A percentile compares a stretch with the other conserved stretches of the same genome.
Evolutionary conservation across 2,329 filamentous ascomycete species (phyloP).

Genomic region (Fusarium sp.): DNA sequence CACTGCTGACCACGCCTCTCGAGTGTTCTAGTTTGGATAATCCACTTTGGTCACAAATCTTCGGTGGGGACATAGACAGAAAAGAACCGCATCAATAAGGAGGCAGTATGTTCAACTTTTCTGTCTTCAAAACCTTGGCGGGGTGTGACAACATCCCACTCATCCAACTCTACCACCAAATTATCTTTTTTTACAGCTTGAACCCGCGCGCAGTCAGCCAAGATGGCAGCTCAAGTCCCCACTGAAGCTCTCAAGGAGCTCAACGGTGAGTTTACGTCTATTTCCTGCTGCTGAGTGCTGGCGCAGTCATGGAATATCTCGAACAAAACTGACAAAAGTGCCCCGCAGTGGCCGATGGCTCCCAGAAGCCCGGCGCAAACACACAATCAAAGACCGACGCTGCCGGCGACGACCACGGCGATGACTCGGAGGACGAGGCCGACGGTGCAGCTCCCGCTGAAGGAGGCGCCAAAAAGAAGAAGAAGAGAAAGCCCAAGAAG

Average conservation of each 20-base stretch:
- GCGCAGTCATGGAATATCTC: background rate
- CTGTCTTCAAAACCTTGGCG: constrained; percentile 44
- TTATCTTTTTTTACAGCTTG: constrained; percentile 40
- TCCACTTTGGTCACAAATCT: constrained; percentile 48
- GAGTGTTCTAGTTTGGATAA: constrained; percentile 7
- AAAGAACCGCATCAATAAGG: background rate
- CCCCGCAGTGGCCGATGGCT: constrained; percentile 57
- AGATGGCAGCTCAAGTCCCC: constrained; percentile 60
- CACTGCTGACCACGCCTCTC: constrained; percentile 22
- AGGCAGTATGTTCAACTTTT: constrained; percentile 10
- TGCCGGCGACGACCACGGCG: constrained; percentile 60
- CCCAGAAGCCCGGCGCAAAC: constrained; percentile 58
- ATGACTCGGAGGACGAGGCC: constrained; percentile 68
- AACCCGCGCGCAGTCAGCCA: constrained; percentile 46
- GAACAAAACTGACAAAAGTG: constrained; percentile 18
- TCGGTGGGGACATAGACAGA: constrained; percentile 36
- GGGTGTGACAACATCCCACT: constrained; percentile 43
- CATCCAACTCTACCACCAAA: constrained; percentile 40
- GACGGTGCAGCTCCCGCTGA: constrained; percentile 56
- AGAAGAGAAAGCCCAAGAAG: constrained; percentile 88
- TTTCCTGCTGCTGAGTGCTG: constrained; percentile 1
- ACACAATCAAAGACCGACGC: constrained; percentile 55
- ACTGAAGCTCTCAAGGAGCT: constrained; percentile 61
- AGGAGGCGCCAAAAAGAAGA: constrained; percentile 59
- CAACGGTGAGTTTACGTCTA: constrained; percentile 51